phyloP scores from a whole-genome alignment of 2,329 filamentous ascomycete species.

The Clarireedia monteithiana region DNA sequence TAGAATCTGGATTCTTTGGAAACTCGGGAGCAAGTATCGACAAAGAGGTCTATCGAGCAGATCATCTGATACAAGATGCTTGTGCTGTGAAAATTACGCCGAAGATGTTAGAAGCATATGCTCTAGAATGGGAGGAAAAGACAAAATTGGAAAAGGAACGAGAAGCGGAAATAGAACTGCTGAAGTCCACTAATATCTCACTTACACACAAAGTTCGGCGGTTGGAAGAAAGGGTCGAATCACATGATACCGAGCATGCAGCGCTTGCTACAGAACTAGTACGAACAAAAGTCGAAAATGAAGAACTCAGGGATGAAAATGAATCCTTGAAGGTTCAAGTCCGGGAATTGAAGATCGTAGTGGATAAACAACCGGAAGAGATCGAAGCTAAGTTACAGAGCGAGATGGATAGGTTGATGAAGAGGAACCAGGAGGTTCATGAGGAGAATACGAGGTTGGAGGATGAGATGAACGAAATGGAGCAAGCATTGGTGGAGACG shows the following conservation, averaged over 20 bases:
- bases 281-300: slow-evolving; percentile 86
- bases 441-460: slow-evolving; percentile 85
- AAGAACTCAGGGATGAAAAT: slow-evolving; percentile 81
- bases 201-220: slow-evolving; percentile 71
- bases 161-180: slow-evolving; percentile 69
- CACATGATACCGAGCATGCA: slow-evolving; percentile 84
- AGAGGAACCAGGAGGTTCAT: slow-evolving; percentile 85
- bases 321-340: slow-evolving; percentile 83
- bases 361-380: slow-evolving; percentile 83
- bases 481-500: slow-evolving; percentile 82
- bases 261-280: slow-evolving; percentile 87
- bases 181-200: slow-evolving; percentile 58
- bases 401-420: slow-evolving; percentile 88
- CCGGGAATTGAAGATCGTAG: slow-evolving; percentile 73
- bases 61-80: slow-evolving; percentile 87
- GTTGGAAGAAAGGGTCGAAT: slow-evolving; percentile 81
- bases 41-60: slow-evolving; percentile 92
- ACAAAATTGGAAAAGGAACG: slow-evolving; percentile 73
- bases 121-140: slow-evolving; percentile 86
- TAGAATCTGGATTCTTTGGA: slow-evolving; percentile 96
- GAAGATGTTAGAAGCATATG: slow-evolving; percentile 74
- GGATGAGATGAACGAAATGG: slow-evolving; percentile 84
- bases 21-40: slow-evolving; percentile 82
- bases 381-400: slow-evolving; percentile 73
- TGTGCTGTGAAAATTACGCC: slow-evolving; percentile 80